Evolutionary conservation across 108 stramenopile species (phyloP).

Genomic region (Nitzschia palea): DNA sequence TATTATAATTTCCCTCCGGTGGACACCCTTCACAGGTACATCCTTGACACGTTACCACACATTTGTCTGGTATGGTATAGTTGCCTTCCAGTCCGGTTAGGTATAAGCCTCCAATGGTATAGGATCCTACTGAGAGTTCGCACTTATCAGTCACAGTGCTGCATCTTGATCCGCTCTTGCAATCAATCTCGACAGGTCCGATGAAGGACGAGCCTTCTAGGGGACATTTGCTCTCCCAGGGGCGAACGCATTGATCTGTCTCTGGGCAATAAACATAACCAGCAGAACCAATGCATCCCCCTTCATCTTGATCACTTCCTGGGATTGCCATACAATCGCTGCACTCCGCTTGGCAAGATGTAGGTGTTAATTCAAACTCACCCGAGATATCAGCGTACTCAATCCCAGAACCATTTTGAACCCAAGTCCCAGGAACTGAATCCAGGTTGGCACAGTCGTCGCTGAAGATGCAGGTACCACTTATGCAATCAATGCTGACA

Average conservation of each 20-base stretch:
- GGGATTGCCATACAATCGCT: neutral
- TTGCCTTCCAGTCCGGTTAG: neutral
- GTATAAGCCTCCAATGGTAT: neutral
- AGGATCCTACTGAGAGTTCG: neutral
- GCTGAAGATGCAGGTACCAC: neutral
- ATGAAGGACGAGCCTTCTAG: neutral
- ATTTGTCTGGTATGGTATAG: constrained; percentile 1
- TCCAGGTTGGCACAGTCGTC: neutral
- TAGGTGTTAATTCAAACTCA: neutral
- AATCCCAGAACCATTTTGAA: neutral
- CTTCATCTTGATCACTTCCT: neutral
- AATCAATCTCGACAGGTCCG: neutral
- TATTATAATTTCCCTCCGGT: neutral
- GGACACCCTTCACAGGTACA: neutral
- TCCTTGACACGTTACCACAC: neutral
- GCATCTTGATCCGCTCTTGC: neutral
- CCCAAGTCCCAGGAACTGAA: neutral
- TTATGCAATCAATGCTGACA: neutral
- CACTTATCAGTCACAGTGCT: neutral
- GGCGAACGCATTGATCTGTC: constrained; percentile 1
- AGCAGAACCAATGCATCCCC: constrained; percentile 1
- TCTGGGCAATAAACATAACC: constrained; percentile 12
- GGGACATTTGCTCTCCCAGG: constrained; percentile 6
- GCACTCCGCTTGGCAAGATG: neutral
- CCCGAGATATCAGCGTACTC: neutral